Evolutionary conservation across 116 monocot species (phyloP).

Genomic region (Dioscorea cayenensis): DNA sequence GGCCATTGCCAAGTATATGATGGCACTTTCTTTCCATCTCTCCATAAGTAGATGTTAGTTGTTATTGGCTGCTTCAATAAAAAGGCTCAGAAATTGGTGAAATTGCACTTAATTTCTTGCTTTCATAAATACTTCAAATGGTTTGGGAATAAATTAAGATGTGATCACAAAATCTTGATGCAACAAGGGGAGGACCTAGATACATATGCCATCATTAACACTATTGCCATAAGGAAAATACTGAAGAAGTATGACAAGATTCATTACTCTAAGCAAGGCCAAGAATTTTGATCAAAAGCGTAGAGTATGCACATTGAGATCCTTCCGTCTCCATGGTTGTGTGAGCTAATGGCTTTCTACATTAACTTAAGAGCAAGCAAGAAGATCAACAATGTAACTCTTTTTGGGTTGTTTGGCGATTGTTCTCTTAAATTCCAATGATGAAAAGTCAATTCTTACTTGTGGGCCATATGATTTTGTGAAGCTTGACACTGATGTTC

Average conservation of each 20-base stretch:
- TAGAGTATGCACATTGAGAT: constrained; percentile 73
- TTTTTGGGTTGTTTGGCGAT: constrained; percentile 35
- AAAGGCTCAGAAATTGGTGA: constrained; percentile 52
- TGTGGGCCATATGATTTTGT: constrained; percentile 61
- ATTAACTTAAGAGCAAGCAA: constrained; percentile 46
- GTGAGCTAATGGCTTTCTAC: constrained; percentile 70
- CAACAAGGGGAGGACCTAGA: constrained; percentile 71
- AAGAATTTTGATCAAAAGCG: constrained; percentile 51
- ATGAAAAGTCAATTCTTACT: constrained; percentile 45
- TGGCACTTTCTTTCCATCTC: constrained; percentile 73
- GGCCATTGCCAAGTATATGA: constrained; percentile 55
- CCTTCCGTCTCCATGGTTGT: constrained; percentile 83
- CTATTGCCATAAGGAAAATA: constrained; percentile 75
- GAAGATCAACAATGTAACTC: neutral
- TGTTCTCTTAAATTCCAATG: constrained; percentile 46
- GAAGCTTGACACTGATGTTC: constrained; percentile 61
- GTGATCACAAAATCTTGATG: constrained; percentile 28
- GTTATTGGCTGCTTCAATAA: constrained; percentile 67
- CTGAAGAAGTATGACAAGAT: constrained; percentile 90
- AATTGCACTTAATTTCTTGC: constrained; percentile 58
- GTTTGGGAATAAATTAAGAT: constrained; percentile 24
- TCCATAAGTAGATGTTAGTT: constrained; percentile 59
- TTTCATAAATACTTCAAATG: constrained; percentile 41
- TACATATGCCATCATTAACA: constrained; percentile 72
- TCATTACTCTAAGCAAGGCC: constrained; percentile 77